A percentile compares a stretch with the other conserved stretches of the same genome.
These are phyloP conservation scores for Setaria viridis DNA, from an alignment of 202 grass and related monocot genomes.

Conservation along the genomic window DNA sequence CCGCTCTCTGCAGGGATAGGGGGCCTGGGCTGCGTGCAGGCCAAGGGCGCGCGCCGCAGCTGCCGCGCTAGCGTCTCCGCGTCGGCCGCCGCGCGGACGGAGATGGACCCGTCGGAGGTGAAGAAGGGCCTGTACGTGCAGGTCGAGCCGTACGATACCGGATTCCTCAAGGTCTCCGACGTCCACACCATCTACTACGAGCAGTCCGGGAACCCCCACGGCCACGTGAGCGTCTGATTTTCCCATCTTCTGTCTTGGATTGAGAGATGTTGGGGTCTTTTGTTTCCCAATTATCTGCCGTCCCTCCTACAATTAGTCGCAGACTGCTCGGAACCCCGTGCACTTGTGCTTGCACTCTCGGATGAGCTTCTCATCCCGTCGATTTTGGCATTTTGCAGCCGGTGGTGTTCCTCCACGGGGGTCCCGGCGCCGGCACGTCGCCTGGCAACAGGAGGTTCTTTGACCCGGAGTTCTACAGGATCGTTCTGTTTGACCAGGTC, in stretches of 20 bases:
- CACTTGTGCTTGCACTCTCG: neutral
- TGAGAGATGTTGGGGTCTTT: neutral
- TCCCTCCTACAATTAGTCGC: neutral
- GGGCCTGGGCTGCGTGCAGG: neutral
- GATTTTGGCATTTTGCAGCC: constrained; percentile 55
- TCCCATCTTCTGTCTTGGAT: neutral
- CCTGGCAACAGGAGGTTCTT: constrained; percentile 77
- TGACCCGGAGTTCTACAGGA: constrained; percentile 81
- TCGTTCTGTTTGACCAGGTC: constrained; percentile 93
- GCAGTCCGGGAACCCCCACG: constrained; percentile 86
- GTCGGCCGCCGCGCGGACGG: constrained; percentile 18
- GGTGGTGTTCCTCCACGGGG: constrained; percentile 87
- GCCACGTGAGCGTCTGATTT: constrained; percentile 63
- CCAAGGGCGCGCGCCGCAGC: neutral
- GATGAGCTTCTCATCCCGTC: neutral
- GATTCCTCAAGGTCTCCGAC: constrained; percentile 80
- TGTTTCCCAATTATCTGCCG: neutral
- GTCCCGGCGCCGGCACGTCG: constrained; percentile 79
- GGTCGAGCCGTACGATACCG: constrained; percentile 70
- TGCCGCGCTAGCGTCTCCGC: neutral
- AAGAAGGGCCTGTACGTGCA: constrained; percentile 67
- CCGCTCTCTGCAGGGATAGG: constrained; percentile 12
- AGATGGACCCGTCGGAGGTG: constrained; percentile 36
- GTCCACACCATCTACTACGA: constrained; percentile 90
- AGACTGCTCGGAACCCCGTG: neutral